These are phyloP conservation scores for Kwoniella shivajii DNA, from an alignment of 1,284 basidiomycete genomes.

Conservation along the genomic window DNA sequence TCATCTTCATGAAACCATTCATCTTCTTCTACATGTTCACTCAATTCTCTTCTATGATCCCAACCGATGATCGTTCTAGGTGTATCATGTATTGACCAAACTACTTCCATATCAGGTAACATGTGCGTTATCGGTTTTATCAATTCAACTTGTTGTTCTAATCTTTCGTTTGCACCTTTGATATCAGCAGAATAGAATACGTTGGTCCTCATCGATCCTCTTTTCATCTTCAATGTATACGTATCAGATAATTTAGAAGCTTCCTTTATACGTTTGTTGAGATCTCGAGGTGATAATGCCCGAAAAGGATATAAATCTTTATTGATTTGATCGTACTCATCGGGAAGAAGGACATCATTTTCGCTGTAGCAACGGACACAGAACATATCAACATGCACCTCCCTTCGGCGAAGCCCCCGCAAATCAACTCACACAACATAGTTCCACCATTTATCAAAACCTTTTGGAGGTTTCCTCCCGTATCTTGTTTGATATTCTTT, in stretches of 20 bases:
- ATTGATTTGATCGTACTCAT: conserved; percentile 53
- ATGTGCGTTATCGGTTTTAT: conserved; percentile 38
- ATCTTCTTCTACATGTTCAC: conserved; percentile 55
- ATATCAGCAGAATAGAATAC: conserved; percentile 24
- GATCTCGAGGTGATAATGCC: conserved; percentile 60
- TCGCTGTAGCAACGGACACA: conserved; percentile 53
- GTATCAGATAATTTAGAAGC: conserved; percentile 24
- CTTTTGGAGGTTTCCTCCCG: conserved; percentile 57
- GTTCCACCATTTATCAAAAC: conserved; percentile 63
- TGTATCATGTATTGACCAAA: conserved; percentile 53
- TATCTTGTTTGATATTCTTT: conserved; percentile 59
- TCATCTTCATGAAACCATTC: conserved; percentile 43
- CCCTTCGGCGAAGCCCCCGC: background rate
- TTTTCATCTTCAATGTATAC: conserved; percentile 33
- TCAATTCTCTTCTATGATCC: conserved; percentile 55
- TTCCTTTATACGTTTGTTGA: conserved; percentile 63
- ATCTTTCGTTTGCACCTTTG: conserved; percentile 33
- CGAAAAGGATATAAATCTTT: conserved; percentile 43
- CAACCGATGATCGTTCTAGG: conserved; percentile 58
- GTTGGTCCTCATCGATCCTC: conserved; percentile 29
- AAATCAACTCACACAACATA: conserved; percentile 38
- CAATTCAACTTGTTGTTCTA: conserved; percentile 45
- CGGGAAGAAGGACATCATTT: conserved; percentile 57
- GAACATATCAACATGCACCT: too few relatives aligned
- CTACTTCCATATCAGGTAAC: conserved; percentile 43